Conservation (phyloP, 176 grass and related monocot species). For the Melocanna baccifera region DNA sequence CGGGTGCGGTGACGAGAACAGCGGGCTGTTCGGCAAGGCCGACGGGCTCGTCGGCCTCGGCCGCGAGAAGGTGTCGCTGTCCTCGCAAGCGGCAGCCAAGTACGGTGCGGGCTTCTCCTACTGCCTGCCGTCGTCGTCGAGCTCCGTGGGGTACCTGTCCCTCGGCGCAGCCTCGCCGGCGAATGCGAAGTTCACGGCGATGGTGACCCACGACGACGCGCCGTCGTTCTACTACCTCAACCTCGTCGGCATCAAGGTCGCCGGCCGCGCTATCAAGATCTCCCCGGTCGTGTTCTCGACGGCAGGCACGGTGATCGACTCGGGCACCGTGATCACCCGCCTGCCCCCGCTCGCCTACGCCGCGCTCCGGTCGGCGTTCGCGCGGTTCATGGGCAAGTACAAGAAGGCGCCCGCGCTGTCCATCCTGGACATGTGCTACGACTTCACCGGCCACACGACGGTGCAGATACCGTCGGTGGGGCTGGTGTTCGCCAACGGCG, state of each 20-base stretch:
- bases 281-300: slow-evolving; percentile 14
- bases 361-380: slow-evolving; percentile 44
- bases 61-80: slow-evolving; percentile 53
- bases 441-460: slow-evolving; percentile 48
- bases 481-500: slow-evolving; percentile 54
- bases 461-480: slow-evolving; percentile 56
- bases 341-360: slow-evolving; percentile 58
- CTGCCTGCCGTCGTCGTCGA: slow-evolving; percentile 61
- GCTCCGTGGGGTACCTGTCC: slow-evolving; percentile 48
- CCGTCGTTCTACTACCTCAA: slow-evolving; percentile 73
- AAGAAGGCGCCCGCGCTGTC: slow-evolving; percentile 44
- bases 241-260: slow-evolving; percentile 56
- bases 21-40: slow-evolving; percentile 50
- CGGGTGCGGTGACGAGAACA: slow-evolving; percentile 60
- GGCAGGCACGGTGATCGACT: slow-evolving; percentile 69
- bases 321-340: slow-evolving; percentile 80
- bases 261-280: slow-evolving; percentile 27
- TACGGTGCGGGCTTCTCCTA: slow-evolving; percentile 76
- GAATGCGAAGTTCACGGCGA: slow-evolving; percentile 55
- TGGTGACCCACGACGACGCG: slow-evolving; percentile 24
- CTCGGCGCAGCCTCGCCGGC: slow-evolving; percentile 29
- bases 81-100: slow-evolving; percentile 52
- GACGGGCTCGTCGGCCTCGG: slow-evolving; percentile 73
- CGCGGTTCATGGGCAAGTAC: slow-evolving; percentile 47
- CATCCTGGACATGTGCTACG: slow-evolving; percentile 86